Evolutionary conservation across 2,329 filamentous ascomycete species (phyloP), one percentile per base, ranked within the genome.

Genomic region (Neofusicoccum laricinum): DNA sequence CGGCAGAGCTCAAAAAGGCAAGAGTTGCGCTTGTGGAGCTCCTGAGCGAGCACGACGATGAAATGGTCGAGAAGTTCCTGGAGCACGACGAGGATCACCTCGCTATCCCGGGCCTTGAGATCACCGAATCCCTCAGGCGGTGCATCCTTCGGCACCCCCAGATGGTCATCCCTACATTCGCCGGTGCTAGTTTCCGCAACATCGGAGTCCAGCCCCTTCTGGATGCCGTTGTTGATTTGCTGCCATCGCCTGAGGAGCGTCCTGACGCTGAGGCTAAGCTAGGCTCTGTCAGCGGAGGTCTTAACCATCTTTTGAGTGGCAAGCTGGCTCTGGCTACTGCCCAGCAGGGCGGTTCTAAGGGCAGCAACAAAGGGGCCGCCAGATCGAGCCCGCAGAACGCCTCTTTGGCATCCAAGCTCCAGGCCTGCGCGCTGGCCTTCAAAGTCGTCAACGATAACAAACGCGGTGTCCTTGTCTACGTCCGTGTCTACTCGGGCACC

Each of bases 161-260:
- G 58, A 81, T 80, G n/a, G 81, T 96, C 17, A 90, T 95, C 48
- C 94, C 94, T 0, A 85, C 97, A 0, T 96, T 97, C 76, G 92
- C 92, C 0, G 94, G 94, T 2, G 93, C 94, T 4, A 97, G 93
- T 75, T 93, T 98, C 77, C 88, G 90, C 46, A 97, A 98, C 68
- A 92, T 98, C 67, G 95, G 95, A 7, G 93, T 98, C 3, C 92
- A 97, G 75, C 92, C 93, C 32, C 82, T 99, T 21, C 85, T 98
- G 61, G 93, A 98, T 75, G 92, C 92, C 41, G 88, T 98, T 12
- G 87, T 92, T 8, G 91, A 97, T 72, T 89, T 97, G 50, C 82
- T 98, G 2, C 95, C 95, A 0, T 91, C 88, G 68, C 95, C 95
- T 0, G 79, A 84, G 1, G 92, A 97, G 72, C 84, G 91, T 17